Evolutionary conservation across 805 yeast genomes (phyloP).

Genomic region (Kodamaea lidongshanica): DNA sequence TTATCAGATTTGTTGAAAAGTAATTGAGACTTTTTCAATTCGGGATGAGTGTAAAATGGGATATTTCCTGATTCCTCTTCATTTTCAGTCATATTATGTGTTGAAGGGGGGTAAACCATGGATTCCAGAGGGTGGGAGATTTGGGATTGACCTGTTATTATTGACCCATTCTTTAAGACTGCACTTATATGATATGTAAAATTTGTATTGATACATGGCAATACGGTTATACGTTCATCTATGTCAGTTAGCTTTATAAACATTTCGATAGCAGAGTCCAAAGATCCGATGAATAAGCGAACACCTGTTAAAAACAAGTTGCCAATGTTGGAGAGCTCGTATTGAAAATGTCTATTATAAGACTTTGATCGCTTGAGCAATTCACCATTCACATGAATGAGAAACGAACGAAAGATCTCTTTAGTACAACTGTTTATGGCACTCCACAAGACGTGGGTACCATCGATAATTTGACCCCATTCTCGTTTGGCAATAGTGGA

Average conservation of each 20-base stretch:
- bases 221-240: constrained; percentile 46
- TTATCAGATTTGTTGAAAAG: constrained; percentile 58
- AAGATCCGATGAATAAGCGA: constrained; percentile 72
- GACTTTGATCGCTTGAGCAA: constrained; percentile 56
- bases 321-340: constrained; percentile 77
- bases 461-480: constrained; percentile 78
- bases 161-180: constrained; percentile 54
- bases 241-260: constrained; percentile 59
- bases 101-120: constrained; percentile 16
- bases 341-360: constrained; percentile 50
- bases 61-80: constrained; percentile 53
- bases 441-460: constrained; percentile 65
- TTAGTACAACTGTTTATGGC: constrained; percentile 52
- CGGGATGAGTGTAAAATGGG: constrained; percentile 74
- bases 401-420: constrained; percentile 70
- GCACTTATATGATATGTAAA: constrained; percentile 87
- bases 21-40: constrained; percentile 64
- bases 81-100: constrained; percentile 15
- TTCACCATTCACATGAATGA: constrained; percentile 75
- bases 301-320: constrained; percentile 79
- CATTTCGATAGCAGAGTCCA: constrained; percentile 78
- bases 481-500: constrained; percentile 52
- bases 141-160: constrained; percentile 87
- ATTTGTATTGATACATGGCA: constrained; percentile 80
- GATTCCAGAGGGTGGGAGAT: constrained; percentile 73